These are phyloP conservation scores for Trichoderma koningiopsis DNA, from an alignment of 2,329 filamentous ascomycete species.

Conservation along the genomic window DNA sequence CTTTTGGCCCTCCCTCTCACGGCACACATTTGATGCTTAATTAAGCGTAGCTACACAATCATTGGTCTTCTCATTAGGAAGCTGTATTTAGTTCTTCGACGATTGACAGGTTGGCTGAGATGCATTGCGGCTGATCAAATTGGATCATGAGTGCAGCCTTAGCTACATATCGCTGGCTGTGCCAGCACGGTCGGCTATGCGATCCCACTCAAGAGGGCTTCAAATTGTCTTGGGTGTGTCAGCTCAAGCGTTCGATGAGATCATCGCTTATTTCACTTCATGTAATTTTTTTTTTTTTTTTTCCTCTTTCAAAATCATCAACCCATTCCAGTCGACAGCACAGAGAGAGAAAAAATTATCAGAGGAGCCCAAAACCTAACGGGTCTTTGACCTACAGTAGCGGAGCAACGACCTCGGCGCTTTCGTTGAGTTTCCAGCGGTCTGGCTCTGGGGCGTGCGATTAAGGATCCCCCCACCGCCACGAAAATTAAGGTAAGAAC, in stretches of 20 bases:
- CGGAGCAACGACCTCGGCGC: constrained; percentile 8
- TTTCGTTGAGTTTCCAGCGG: constrained; percentile 24
- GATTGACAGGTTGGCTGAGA: not conserved
- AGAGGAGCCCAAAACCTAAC: constrained; percentile 9
- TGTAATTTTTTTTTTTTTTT: not conserved
- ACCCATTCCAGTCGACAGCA: not conserved
- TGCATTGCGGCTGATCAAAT: constrained; percentile 1
- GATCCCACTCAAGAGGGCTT: not conserved
- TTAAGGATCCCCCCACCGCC: not conserved
- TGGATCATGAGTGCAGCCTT: not conserved
- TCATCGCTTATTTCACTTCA: constrained; percentile 7
- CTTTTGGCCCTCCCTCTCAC: not conserved
- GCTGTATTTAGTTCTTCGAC: constrained; percentile 2
- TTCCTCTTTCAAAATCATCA: not conserved
- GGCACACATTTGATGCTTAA: constrained; percentile 16
- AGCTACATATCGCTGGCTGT: not conserved
- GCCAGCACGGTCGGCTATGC: not conserved
- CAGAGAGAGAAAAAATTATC: constrained; percentile 8
- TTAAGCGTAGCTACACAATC: constrained; percentile 12
- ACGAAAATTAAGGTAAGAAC: constrained; percentile 1
- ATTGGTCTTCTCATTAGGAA: constrained; percentile 8
- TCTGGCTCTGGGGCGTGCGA: constrained; percentile 22
- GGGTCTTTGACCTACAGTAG: not conserved
- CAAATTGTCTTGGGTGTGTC: not conserved
- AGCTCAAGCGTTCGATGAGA: constrained; percentile 7